These are phyloP conservation scores for Rhododendron simsii DNA, from an alignment of 148 eudicot species.

Conservation along the genomic window DNA sequence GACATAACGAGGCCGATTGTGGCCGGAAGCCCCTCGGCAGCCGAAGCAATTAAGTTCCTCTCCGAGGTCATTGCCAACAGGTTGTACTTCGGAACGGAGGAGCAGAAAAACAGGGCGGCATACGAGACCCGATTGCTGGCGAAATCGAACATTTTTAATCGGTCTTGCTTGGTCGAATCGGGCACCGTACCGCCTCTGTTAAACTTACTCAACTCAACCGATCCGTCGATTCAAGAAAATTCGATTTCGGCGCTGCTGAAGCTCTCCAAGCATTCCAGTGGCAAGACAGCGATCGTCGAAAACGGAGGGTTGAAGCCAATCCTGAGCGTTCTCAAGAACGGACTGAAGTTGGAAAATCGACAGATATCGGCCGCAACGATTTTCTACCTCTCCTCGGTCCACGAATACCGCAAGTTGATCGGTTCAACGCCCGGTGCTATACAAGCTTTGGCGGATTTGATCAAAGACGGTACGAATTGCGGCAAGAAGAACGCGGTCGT, in stretches of 20 bases:
- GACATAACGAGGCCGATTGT: slow-evolving; percentile 39
- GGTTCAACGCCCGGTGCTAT: slow-evolving; percentile 45
- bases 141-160: slow-evolving; percentile 55
- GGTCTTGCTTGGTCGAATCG: slow-evolving; percentile 50
- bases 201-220: slow-evolving; percentile 43
- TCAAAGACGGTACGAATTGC: slow-evolving; percentile 46
- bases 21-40: slow-evolving; percentile 38
- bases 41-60: slow-evolving; percentile 40
- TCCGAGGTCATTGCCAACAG: slow-evolving; percentile 45
- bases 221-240: slow-evolving; percentile 49
- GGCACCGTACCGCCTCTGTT: slow-evolving; percentile 56
- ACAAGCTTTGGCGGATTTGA: slow-evolving; percentile 46
- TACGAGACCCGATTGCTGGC: slow-evolving; percentile 64
- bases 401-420: slow-evolving; percentile 47
- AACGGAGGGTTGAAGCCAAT: slow-evolving; percentile 54
- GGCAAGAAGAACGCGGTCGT: slow-evolving; percentile 74
- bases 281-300: slow-evolving; percentile 58
- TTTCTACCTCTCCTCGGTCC: slow-evolving; percentile 60
- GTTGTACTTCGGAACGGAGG: slow-evolving; percentile 40
- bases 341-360: slow-evolving; percentile 42
- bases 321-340: slow-evolving; percentile 37
- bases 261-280: slow-evolving; percentile 61
- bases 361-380: slow-evolving; percentile 74
- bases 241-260: slow-evolving; percentile 63
- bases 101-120: slow-evolving; percentile 60